Percentiles rank a stretch among this genome's conserved stretches.
phyloP scores from a whole-genome alignment of 2,329 filamentous ascomycete genomes.

The Botrytis galanthina region DNA sequence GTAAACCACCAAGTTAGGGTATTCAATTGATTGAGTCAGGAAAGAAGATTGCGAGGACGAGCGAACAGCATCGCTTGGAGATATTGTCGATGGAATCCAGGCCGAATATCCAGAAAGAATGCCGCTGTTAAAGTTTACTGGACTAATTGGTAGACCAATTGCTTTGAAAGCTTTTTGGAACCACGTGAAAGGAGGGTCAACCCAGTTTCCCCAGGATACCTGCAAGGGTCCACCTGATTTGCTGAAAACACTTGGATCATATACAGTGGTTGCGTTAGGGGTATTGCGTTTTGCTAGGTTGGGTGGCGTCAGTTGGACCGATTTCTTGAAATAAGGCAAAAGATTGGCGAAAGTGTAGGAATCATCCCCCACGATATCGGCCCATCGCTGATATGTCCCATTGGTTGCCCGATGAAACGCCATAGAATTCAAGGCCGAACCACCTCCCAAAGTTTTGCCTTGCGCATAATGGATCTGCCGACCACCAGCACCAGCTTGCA shows the following conservation, averaged over 20 bases:
- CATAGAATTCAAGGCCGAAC: constrained; percentile 21
- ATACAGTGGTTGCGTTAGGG: not conserved
- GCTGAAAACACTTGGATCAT: not conserved
- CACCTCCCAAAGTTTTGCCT: constrained; percentile 40
- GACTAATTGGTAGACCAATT: not conserved
- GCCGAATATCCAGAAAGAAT: not conserved
- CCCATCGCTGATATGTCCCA: constrained; percentile 44
- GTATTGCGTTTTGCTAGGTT: constrained; percentile 22
- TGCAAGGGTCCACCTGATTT: not conserved
- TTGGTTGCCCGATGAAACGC: constrained; percentile 8
- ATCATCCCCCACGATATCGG: constrained; percentile 41
- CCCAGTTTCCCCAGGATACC: constrained; percentile 3
- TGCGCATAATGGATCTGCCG: constrained; percentile 29
- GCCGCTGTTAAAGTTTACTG: constrained; percentile 6
- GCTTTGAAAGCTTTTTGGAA: not conserved
- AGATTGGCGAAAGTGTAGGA: constrained; percentile 48
- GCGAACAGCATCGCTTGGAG: not conserved
- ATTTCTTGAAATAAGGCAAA: constrained; percentile 46
- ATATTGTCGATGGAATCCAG: constrained; percentile 7
- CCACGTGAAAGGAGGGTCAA: not conserved
- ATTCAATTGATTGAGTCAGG: not conserved
- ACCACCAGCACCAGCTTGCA: constrained; percentile 10
- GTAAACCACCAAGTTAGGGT: not conserved
- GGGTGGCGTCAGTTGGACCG: constrained; percentile 29
- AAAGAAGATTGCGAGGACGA: constrained; percentile 10